Evolutionary conservation across 2,329 filamentous ascomycete species (phyloP), one percentile per base, ranked within the genome.

Genomic region (Microsporum audouinii): DNA sequence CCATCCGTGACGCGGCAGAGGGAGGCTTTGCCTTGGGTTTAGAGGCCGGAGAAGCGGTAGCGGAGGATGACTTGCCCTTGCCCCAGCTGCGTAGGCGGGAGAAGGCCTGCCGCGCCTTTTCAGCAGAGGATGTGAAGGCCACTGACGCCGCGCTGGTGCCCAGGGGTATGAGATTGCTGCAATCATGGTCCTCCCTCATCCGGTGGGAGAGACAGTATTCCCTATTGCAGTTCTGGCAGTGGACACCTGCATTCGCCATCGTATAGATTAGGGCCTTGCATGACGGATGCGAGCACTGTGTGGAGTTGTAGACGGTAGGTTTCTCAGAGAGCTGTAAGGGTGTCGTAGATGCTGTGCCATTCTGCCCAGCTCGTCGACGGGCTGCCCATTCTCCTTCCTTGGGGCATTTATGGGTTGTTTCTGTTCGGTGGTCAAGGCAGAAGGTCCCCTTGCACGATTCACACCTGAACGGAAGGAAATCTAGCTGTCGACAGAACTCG

Each of bases 391-490:
- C 82, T 59, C 84, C 84, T 38, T 79, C 81, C 62, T 82, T 78
- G 2, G 79, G 68, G 66, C 85, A 88, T 70, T 84, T 82, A 77
- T 99, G 95, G 0, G 89, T 78, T 23, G 84, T 83, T 77, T 97
- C 92, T 69, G 85, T 87, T 60, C 92, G 88, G 79, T 99, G 94
- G 71, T 97, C 92, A 66, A 95, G 87, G 73, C 95, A 99, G 78
- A 86, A 99, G 14, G 88, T 92, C 62, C 80, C 80, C 69, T 77
- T 82, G 77, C 94, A 99, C 67, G 88, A 94, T 72, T 95, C 89
- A 78, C 94, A 99, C 71, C 85, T 82, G 75, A 97, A 97, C 2
- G 94, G 94, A 3, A 99, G 84, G 74, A 99, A 97, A 57, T 97
- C 94, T 63, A 97, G 88, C 71, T 94, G 88, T 72, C 91, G 88